Evolutionary conservation across 441 rosid genomes (phyloP).

Genomic region (Gossypium aridum): DNA sequence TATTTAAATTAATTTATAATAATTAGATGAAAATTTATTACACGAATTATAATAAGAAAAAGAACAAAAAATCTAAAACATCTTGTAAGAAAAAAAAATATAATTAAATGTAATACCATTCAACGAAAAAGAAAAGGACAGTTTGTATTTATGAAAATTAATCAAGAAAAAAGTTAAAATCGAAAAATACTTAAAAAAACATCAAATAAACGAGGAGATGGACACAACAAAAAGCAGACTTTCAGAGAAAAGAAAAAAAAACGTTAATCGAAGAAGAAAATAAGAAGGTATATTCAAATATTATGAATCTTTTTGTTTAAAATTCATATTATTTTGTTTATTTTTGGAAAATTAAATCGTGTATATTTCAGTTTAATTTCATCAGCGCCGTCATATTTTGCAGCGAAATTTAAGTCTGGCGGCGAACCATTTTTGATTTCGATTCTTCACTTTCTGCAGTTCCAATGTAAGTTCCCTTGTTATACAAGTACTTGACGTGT

Average conservation of each 20-base stretch:
- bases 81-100: no score
- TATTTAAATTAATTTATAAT: neutral
- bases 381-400: conserved; percentile 7
- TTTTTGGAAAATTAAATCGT: neutral
- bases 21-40: no score
- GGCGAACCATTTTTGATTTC: neutral
- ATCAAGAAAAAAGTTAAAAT: no score
- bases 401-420: neutral
- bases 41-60: neutral
- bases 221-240: no score
- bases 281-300: conserved; percentile 13
- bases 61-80: neutral
- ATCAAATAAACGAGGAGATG: no score
- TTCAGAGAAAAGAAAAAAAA: no score
- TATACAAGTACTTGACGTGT: neutral
- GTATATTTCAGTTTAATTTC: neutral
- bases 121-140: no score
- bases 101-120: no score
- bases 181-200: no score
- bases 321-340: neutral
- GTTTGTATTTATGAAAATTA: no score
- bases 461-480: neutral
- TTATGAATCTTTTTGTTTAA: neutral
- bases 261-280: neutral
- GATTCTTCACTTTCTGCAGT: neutral